Percentiles rank a stretch among this genome's conserved stretches.
Conservation (phyloP, 768 basidiomycete genomes). For the Termitomyces sp. region DNA sequence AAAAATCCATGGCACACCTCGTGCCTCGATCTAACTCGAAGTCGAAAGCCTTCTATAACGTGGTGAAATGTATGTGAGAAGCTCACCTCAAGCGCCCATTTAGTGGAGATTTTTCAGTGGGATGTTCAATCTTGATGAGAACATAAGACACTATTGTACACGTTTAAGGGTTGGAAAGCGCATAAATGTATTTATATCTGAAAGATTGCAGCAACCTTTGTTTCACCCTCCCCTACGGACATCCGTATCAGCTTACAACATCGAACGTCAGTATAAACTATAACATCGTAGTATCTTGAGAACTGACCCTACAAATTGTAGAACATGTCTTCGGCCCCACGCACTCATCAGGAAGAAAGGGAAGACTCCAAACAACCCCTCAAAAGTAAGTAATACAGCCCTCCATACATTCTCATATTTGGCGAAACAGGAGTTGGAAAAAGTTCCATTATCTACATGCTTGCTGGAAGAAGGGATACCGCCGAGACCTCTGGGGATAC, state of each 20-base stretch:
- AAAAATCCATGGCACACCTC: too few species aligned
- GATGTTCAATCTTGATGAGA: not conserved
- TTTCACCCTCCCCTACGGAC: not conserved
- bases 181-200: not conserved
- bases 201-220: not conserved
- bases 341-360: too few species aligned
- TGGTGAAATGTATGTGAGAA: not conserved
- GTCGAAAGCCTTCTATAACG: not conserved
- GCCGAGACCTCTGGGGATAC: not conserved
- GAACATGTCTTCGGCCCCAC: not conserved
- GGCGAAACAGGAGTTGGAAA: not conserved
- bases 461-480: not conserved
- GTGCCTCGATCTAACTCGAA: not conserved
- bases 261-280: not conserved
- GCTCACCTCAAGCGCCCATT: not conserved
- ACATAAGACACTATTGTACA: not conserved
- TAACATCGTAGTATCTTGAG: not conserved
- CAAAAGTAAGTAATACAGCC: not conserved
- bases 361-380: not conserved
- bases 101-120: not conserved
- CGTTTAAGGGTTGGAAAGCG: not conserved
- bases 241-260: not conserved
- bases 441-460: not conserved
- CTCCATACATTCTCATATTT: not conserved
- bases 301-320: not conserved